These are phyloP conservation scores for Acidomyces sp. DNA, from an alignment of 495 filamentous ascomycete genomes.

Conservation along the genomic window DNA sequence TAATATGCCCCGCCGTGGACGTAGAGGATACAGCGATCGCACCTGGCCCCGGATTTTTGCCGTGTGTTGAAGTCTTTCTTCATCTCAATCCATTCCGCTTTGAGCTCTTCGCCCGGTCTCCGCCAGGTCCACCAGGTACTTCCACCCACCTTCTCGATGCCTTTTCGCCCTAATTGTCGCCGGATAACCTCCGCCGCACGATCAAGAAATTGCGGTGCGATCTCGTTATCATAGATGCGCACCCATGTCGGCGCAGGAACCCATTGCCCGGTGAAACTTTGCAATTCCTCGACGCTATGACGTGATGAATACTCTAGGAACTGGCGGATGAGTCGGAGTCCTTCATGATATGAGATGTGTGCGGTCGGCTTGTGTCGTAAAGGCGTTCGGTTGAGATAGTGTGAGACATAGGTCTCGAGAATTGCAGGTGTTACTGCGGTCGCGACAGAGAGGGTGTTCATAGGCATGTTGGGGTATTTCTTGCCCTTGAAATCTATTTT, in stretches of 20 bases:
- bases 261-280: constrained; percentile 79
- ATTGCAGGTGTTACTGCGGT: constrained; percentile 68
- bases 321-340: constrained; percentile 71
- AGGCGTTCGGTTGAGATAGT: constrained; percentile 71
- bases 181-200: constrained; percentile 49
- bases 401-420: constrained; percentile 61
- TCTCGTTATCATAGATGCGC: constrained; percentile 55
- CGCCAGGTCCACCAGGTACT: constrained; percentile 94
- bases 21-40: constrained; percentile 79
- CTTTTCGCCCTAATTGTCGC: constrained; percentile 61
- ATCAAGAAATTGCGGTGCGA: constrained; percentile 47
- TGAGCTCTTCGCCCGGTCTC: constrained; percentile 43
- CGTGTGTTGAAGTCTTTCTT: constrained; percentile 60
- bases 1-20: constrained; percentile 76
- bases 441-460: constrained; percentile 62
- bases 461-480: constrained; percentile 33
- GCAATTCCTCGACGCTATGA: constrained; percentile 82
- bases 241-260: constrained; percentile 86
- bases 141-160: constrained; percentile 63
- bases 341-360: constrained; percentile 85
- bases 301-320: constrained; percentile 73
- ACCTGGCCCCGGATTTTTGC: constrained; percentile 41
- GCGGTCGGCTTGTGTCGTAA: constrained; percentile 65
- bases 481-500: not conserved
- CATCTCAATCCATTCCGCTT: constrained; percentile 96